Conservation (phyloP, 805 yeast species). For the Suhomyces kilbournensis region DNA sequence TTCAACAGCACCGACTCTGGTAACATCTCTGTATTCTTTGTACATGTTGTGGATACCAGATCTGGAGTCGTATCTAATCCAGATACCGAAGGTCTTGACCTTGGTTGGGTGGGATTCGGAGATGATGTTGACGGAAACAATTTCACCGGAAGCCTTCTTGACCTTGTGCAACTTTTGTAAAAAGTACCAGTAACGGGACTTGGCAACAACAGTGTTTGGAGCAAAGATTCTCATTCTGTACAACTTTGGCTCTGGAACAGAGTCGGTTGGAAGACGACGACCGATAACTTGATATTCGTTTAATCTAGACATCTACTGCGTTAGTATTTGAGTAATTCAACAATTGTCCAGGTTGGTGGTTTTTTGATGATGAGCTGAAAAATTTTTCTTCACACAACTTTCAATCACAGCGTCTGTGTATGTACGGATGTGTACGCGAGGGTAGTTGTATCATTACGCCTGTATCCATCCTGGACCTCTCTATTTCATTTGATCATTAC, state of each 20-base stretch:
- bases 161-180: constrained; percentile 99
- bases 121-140: constrained; percentile 88
- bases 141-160: constrained; percentile 99
- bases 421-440: neutral
- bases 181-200: constrained; percentile 99
- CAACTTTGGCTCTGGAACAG: constrained; percentile 99
- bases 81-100: constrained; percentile 99
- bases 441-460: neutral
- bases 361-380: neutral
- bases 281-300: constrained; percentile 99
- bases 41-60: constrained; percentile 99
- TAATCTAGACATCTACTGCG: constrained; percentile 74
- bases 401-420: neutral
- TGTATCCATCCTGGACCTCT: neutral
- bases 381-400: neutral
- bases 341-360: neutral
- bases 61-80: constrained; percentile 99
- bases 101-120: constrained; percentile 96
- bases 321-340: constrained; percentile 6
- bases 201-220: constrained; percentile 97
- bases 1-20: constrained; percentile 99
- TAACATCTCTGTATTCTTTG: constrained; percentile 99
- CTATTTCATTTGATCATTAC: constrained; percentile 1
- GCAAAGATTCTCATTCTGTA: constrained; percentile 99
- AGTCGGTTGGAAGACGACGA: constrained; percentile 99